Conservation (phyloP, 306 rosid species). For the Medicago ruthenica region DNA sequence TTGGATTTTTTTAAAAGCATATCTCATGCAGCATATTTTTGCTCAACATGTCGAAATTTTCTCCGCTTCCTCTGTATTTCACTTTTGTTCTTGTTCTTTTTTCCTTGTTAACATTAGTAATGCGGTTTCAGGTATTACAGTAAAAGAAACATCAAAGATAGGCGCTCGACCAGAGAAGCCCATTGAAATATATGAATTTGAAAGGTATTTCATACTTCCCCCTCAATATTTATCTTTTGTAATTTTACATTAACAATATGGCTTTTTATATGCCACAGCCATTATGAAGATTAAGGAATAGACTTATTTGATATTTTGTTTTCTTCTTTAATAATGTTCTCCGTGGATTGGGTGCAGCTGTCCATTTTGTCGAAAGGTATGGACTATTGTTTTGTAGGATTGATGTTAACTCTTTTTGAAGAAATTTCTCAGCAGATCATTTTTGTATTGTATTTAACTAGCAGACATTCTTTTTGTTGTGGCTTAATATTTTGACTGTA, state of each 20-base stretch:
- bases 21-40: constrained; percentile 18
- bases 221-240: constrained; percentile 12
- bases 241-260: constrained; percentile 6
- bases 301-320: constrained; percentile 51
- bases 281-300: constrained; percentile 15
- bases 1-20: neutral
- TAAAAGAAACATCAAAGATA: constrained; percentile 82
- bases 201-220: constrained; percentile 61
- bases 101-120: constrained; percentile 34
- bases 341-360: constrained; percentile 64
- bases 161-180: constrained; percentile 96
- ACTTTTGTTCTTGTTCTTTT: neutral
- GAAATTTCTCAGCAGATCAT: neutral
- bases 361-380: constrained; percentile 98
- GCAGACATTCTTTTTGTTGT: constrained; percentile 26
- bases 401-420: constrained; percentile 4
- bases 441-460: neutral
- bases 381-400: constrained; percentile 20
- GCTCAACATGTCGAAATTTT: neutral
- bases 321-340: constrained; percentile 37
- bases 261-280: neutral
- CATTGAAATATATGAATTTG: constrained; percentile 94
- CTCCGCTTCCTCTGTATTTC: neutral
- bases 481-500: constrained; percentile 42
- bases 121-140: constrained; percentile 63